Evolutionary conservation across 2,329 filamentous ascomycete genomes (phyloP), one percentile per base, ranked within the genome.

Genomic region (Pyricularia pennisetigena): DNA sequence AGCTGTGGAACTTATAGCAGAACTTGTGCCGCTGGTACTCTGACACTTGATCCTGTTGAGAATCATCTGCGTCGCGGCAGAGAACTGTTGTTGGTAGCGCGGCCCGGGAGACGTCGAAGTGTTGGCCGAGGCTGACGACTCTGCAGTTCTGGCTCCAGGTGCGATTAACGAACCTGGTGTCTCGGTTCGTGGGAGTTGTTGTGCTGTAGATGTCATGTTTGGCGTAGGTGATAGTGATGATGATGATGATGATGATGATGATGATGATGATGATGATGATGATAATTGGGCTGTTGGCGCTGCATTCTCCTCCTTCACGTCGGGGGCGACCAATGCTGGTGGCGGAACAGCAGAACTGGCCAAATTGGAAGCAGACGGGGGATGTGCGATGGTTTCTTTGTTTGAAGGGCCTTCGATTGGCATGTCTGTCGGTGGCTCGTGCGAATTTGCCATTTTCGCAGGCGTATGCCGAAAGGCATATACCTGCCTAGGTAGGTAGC

Each of bases 21-120:
- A 76, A 24, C 73, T 76, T 2, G 79, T 71, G 67, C 74, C 77
- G 61, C 73, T 75, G 1, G 76, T 72, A 57, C 78, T 76, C 28
- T 74, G 76, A 3, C 57, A 23, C 41, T 75, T 77, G 28, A 80
- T 77, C 2, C 78, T 72, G 65, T 78, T 76, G 3, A 80, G 72
- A 9, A 80, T 80, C 78, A 80, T 76, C 70, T 80, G 76, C 0
- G 79, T 80, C 1, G 78, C 74, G 9, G 78, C 75, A 0, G 76
- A 72, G 65, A 76, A 76, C 68, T 76, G 74, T 3, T 73, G 73
- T 14, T 74, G 69, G 68, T 76, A 76, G 20, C 67, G 69, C 2
- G 71, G 70, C 24, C 70, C 71, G 23, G 70, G 64, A 20, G 70
- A 23, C 14, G 70, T 54, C 41, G 41, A 20, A 54, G 41, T n/a